These are phyloP conservation scores for Fusarium nisikadoi DNA, from an alignment of 2,329 filamentous ascomycete genomes.

Conservation along the genomic window DNA sequence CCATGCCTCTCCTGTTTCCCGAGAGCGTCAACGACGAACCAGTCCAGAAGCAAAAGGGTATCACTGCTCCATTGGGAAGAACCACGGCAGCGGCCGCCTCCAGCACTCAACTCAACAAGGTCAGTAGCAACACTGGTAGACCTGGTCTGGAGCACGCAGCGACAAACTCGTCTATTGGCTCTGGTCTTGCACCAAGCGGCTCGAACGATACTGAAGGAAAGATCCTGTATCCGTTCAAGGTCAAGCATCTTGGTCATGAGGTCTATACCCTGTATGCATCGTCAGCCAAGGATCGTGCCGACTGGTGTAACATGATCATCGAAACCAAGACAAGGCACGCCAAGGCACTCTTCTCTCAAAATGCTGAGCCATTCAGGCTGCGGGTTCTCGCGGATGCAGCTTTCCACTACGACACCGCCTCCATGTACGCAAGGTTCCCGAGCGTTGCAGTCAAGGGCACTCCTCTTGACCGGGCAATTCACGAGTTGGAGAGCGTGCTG, in stretches of 20 bases:
- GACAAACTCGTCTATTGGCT: constrained; percentile 73
- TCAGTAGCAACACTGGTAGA: constrained; percentile 62
- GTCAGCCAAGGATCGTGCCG: constrained; percentile 76
- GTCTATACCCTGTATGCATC: constrained; percentile 91
- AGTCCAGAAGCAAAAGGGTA: constrained; percentile 83
- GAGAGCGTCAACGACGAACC: constrained; percentile 94
- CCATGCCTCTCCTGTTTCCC: constrained; percentile 93
- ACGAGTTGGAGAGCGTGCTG: constrained; percentile 84
- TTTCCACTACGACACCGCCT: constrained; percentile 80
- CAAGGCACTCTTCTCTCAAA: constrained; percentile 86
- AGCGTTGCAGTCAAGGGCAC: constrained; percentile 87
- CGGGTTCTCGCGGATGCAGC: constrained; percentile 92
- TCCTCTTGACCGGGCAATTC: constrained; percentile 88
- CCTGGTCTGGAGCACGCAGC: constrained; percentile 74
- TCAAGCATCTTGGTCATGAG: constrained; percentile 95
- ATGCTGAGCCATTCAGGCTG: constrained; percentile 93
- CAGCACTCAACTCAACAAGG: constrained; percentile 67
- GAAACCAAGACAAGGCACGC: constrained; percentile 96
- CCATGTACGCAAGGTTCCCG: constrained; percentile 67
- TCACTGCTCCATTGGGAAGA: constrained; percentile 69
- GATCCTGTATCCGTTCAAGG: constrained; percentile 91
- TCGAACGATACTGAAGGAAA: constrained; percentile 80
- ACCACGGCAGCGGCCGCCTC: constrained; percentile 71
- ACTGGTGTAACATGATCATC: constrained; percentile 94
- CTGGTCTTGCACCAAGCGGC: constrained; percentile 55